Evolutionary conservation across 805 yeast species (phyloP), one percentile per base, ranked within the genome.

Genomic region (Candida hispaniensis): DNA sequence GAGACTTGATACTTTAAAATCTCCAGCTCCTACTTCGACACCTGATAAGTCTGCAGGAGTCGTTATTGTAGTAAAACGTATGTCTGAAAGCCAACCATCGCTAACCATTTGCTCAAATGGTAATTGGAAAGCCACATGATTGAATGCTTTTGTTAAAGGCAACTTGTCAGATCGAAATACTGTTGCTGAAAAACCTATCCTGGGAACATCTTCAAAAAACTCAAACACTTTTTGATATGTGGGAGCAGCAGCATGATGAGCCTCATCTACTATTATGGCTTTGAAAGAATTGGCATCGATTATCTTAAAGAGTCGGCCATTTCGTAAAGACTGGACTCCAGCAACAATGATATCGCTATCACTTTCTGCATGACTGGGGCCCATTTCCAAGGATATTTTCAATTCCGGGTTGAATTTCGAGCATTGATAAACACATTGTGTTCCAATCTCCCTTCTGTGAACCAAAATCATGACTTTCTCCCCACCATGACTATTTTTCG

Each of bases 151-250:
- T 8, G 69, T 66, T 27, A 88, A 55, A 0, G 75, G 64, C 36
- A 63, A 59, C 4, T 70, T 72, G 53, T 86, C 97, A n/a, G 71
- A 69, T 39, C 97, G 58, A 46, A 72, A 73, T 50, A 86, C 55
- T 0, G 97, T 86, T 0, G 96, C 97, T 9, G 93, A 77, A 45
- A 88, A 82, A 2, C 97, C 96, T 10, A 82, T 61, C 0, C 82
- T 70, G 1, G 73, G 68, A 2, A 76, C 62, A 0, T 57, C 56
- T 1, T 61, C 60, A 47, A 86, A 82, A 47, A 80, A 64, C 3
- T 61, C 52, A 34, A 82, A 51, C 1, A 85, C 63, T 18, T 64
- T 62, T 11, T 56, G 27, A 60, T 86, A 88, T 1, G 85, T 64
- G 10, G 54, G 50, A 1, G 94, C 83, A 1, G 80, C 79, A 0